Evolutionary conservation across 345 rosid species (phyloP), one percentile per base, ranked within the genome.

Genomic region (Firmiana major): DNA sequence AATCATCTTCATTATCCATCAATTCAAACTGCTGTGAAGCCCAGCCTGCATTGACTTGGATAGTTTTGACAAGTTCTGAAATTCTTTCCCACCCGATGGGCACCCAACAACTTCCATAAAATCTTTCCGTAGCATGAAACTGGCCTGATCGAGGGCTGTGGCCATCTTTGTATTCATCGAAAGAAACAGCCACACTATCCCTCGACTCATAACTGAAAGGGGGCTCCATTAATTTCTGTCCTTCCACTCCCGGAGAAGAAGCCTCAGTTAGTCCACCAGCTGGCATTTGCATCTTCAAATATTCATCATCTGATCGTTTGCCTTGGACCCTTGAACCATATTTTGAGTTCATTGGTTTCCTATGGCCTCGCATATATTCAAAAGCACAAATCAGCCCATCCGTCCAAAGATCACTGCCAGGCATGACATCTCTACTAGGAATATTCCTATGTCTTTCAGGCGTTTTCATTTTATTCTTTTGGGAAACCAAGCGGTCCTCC

Each of bases 71-170:
- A 57, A 96, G 93, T 73, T 91, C 92, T 4, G 89, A 85, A 72
- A 96, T 87, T 77, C 98, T 92, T 81, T 81, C 84, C 99, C 99
- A 93, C 51, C 99, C 99, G 78, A 96, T 92, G 64, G 97, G 91
- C 2, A 88, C 86, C 99, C 99, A 96, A 57, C 77, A 89, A 80
- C 93, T 82, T 51, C 88, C 92, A 74, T 89, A 93, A 55, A 77
- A 54, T 71, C 86, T 87, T 70, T 89, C 94, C 0, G 42, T 3
- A 15, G 80, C 55, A 68, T 40, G 77, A 79, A 63, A 64, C 36
- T 82, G 88, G 42, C 84, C 87, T 9, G 81, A 13, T 51, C 78
- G 90, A 78, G 57, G 79, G 46, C 77, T 21, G 49, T 45, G 86
- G 22, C 67, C 79, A 38, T 87, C 87, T 63, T 78, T 82, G 40